Conservation (phyloP, 441 rosid genomes). For the Hura crepitans region DNA sequence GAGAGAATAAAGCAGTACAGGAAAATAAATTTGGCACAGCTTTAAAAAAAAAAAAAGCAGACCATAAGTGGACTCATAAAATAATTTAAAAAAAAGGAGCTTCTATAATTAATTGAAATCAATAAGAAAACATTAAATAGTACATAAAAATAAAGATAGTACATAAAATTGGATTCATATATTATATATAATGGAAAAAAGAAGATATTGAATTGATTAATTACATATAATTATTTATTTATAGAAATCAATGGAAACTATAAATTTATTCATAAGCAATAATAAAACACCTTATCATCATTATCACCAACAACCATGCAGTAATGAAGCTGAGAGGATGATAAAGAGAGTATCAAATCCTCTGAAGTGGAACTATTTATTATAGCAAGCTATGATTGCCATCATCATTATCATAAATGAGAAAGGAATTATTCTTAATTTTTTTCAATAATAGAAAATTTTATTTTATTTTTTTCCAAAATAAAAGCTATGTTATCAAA, state of each 20-base stretch:
- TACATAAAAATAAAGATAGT: no score
- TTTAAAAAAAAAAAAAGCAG: not conserved
- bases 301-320: slow-evolving; percentile 33
- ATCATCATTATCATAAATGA: slow-evolving; percentile 22
- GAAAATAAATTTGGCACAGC: not conserved
- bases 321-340: slow-evolving; percentile 4
- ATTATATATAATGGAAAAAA: no score
- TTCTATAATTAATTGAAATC: not conserved
- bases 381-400: slow-evolving; percentile 8
- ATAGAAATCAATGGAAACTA: no score
- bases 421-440: slow-evolving; percentile 6
- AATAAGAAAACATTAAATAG: no score
- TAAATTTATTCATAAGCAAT: not conserved
- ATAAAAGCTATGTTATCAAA: no score
- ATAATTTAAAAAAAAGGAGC: not conserved
- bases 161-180: no score
- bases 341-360: not conserved
- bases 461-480: no score
- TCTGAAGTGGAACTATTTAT: not conserved
- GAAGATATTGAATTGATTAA: no score
- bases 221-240: no score
- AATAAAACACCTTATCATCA: slow-evolving; percentile 11
- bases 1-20: not conserved
- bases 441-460: not conserved
- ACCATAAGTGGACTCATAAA: not conserved